Conservation (phyloP, 495 filamentous ascomycete genomes). For the Penicillium robsamsonii region DNA sequence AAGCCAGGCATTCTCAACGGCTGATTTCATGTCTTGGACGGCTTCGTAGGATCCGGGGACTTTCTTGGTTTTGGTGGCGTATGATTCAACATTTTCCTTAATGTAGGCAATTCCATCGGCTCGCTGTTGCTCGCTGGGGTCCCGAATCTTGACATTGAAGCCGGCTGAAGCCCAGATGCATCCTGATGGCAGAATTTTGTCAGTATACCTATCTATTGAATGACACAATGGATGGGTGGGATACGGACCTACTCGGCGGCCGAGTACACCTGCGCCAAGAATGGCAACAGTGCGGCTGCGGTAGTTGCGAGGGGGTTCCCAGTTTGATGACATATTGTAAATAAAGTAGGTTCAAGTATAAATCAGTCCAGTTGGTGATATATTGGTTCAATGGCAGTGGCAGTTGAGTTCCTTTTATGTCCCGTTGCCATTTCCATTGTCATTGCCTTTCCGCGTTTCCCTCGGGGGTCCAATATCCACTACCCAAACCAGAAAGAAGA, state of each 20-base stretch:
- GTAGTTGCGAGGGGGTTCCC: slow-evolving; percentile 35
- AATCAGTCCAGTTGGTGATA: not conserved
- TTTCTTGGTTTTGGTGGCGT: slow-evolving; percentile 31
- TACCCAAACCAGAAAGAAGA: not conserved
- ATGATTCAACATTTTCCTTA: slow-evolving; percentile 33
- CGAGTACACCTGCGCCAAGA: slow-evolving; percentile 48
- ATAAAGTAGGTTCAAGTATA: not conserved
- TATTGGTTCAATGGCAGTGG: not conserved
- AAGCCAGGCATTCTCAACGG: slow-evolving; percentile 45
- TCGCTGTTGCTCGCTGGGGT: slow-evolving; percentile 39
- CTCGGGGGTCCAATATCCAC: not conserved
- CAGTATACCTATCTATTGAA: not conserved
- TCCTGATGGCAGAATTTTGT: slow-evolving; percentile 7
- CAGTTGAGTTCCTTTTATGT: slow-evolving; percentile 5
- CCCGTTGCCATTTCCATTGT: not conserved
- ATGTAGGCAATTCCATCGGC: slow-evolving; percentile 37
- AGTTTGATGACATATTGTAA: slow-evolving; percentile 15
- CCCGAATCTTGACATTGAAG: slow-evolving; percentile 40
- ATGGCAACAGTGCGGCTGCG: slow-evolving; percentile 40
- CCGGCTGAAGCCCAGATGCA: slow-evolving; percentile 44
- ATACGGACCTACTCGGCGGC: slow-evolving; percentile 40
- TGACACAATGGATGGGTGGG: not conserved
- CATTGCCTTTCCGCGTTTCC: not conserved
- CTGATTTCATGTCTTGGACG: slow-evolving; percentile 35
- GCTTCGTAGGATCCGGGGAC: slow-evolving; percentile 26